Base-by-base conservation (phyloP, 805 yeast genomes). In the Metschnikowia chrysomelidarum region DNA sequence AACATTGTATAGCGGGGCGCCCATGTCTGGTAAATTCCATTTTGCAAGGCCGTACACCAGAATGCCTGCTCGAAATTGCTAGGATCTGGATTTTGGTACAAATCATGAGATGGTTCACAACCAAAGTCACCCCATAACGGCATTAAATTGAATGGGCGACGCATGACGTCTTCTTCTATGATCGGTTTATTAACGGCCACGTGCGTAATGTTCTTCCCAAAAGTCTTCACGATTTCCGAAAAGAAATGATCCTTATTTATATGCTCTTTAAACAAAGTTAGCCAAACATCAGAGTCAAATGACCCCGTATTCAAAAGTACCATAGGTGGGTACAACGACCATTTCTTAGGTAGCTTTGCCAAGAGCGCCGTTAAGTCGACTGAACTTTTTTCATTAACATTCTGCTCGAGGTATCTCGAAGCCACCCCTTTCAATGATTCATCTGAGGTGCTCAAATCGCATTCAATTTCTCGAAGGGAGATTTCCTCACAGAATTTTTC, bases 1-100 rank as follows among this genome's bases (percentile, higher is more conserved):
- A 87, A 87, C 96, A 87, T 87, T 2, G 95, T 85, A 51, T 77
- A 81, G 36, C 71, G 55, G 2, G 96, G 96, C 5, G 91, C 86
- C 96, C 96, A 87, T 7, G 73, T 69, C 51, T 87, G 96, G 43
- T 55, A 64, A 3, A 87, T 76, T 2, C 87, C 88, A 54, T 87
- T 85, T 50, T 87, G 96, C 2, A 67, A 59, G 1, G 70, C 69
- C 8, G 68, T 57, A 47, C 88, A 83, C 95, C 95, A 87, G 47
- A 87, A 74, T 0, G 85, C 82, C 0, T 50, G 27, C 1, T 57
- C 45, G 24, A 80, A 70, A 47, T 79, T 82, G 0, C 50, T 53
- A 9, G 34, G 17, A 8, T 25, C 12, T n/a, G 57, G 54, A 12
- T 11, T 14, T 12, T 34, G 32, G 40, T 60, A 54, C 11, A 45